Evolutionary conservation across 2,329 filamentous ascomycete species (phyloP), one percentile per base, ranked within the genome.

Genomic region (Fusarium chlamydosporum): DNA sequence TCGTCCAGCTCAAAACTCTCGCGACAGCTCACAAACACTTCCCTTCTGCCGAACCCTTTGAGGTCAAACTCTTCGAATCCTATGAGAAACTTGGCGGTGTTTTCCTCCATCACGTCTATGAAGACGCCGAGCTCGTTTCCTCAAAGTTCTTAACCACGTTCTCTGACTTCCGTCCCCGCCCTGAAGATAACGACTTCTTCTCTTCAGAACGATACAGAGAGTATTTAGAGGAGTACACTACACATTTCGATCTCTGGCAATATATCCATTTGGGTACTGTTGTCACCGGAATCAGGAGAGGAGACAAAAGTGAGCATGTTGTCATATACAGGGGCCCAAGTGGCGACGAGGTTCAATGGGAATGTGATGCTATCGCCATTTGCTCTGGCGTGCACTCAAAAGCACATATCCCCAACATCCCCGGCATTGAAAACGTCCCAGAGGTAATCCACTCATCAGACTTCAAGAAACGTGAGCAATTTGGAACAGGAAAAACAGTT

Each of bases 81-180:
- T 40, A 51, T 13, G 34, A 51, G 2, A 51, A 51, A 20, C 47
- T 51, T 13, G 47, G 47, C 1, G 47, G 47, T 0, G 47, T 51
- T 15, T 51, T 51, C 2, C 34, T 51, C 11, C 47, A 51, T 13
- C 47, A 51, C n/a, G 47, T 51, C 23, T 51, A 51, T 10, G 47
- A 51, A 20, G 47, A 51, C 3, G 47, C 47, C 2, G 47, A 56
- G 16, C 53, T 56, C 0, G 53, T 56, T 13, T 56, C 53, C 5
- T 56, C 53, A 1, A 56, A 56, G 16, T 50, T 51, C 6, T 34
- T 56, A 6, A 56, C 53, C 3, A 51, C 43, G 10, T 56, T 56
- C 27, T 56, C 53, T 4, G 53, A 56, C 12, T 56, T 56, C 1
- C 46, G 53, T 10, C 47, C 47, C 5, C 26, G 46, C 4, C 16